These are phyloP conservation scores for Lichtheimia ornata DNA, from an alignment of 371 early-diverging fungal genomes.

Conservation along the genomic window DNA sequence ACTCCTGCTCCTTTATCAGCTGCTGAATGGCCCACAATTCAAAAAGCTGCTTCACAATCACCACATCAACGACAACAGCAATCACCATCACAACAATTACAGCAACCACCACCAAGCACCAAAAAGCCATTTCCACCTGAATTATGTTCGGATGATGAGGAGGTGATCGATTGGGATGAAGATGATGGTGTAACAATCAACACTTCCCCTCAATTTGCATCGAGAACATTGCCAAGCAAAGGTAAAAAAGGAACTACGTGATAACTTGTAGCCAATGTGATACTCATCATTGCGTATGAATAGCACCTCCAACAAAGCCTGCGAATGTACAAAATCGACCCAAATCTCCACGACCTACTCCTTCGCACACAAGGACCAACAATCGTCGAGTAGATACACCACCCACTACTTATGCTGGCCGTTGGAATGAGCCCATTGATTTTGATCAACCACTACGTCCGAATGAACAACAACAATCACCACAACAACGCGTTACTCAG, in stretches of 20 bases:
- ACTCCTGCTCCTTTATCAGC: background rate
- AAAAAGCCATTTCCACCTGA: background rate
- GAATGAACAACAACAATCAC: background rate
- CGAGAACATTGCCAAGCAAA: background rate
- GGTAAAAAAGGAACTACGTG: background rate
- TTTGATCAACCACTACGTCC: background rate
- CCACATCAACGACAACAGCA: constrained; percentile 2
- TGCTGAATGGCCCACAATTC: constrained; percentile 1
- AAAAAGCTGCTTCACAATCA: background rate
- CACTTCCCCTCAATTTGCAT: constrained; percentile 7
- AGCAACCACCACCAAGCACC: background rate
- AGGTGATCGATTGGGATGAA: constrained; percentile 19
- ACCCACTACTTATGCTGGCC: background rate
- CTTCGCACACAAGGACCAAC: background rate
- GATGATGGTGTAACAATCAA: constrained; percentile 29
- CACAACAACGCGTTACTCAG: background rate
- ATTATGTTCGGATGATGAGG: constrained; percentile 15
- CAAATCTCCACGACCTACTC: background rate
- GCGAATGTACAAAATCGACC: background rate
- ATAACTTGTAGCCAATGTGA: background rate
- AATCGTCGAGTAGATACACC: background rate
- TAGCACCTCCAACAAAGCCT: background rate
- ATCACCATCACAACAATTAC: background rate
- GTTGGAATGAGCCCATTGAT: background rate
- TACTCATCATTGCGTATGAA: background rate